phyloP scores from a whole-genome alignment of 75 land plant species.

The Pinus taeda region DNA sequence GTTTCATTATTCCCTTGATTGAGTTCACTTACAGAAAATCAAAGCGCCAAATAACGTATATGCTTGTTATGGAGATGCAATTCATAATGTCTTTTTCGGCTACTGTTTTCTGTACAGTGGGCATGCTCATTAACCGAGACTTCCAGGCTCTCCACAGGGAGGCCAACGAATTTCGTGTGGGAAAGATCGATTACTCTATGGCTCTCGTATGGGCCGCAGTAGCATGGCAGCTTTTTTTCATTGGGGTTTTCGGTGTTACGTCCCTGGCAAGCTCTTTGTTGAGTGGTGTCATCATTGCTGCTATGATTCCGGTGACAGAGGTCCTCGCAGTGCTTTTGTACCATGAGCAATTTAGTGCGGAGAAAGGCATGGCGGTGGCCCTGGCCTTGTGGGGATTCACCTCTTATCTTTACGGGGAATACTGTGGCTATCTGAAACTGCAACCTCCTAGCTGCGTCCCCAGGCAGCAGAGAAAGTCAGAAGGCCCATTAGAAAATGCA shows the following conservation, averaged over 20 bases:
- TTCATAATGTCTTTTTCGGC: constrained; percentile 3
- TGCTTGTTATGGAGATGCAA: constrained; percentile 17
- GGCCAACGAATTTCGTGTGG: constrained; percentile 6
- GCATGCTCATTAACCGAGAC: constrained; percentile 15
- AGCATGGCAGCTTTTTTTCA: constrained; percentile 10
- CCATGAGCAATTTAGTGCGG: constrained; percentile 23
- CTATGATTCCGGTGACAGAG: constrained; percentile 19
- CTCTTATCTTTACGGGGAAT: constrained; percentile 14
- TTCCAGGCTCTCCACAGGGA: constrained; percentile 13
- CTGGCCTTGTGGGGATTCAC: constrained; percentile 26
- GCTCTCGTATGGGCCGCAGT: constrained; percentile 13
- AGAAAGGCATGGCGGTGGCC: constrained; percentile 19
- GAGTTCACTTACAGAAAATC: constrained; percentile 10
- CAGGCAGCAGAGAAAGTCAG: too few species aligned
- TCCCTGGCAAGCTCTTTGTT: constrained; percentile 16
- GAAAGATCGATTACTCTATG: constrained; percentile 6
- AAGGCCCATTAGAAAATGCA: too few species aligned
- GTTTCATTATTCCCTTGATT: constrained; percentile 14
- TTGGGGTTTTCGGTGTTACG: constrained; percentile 14
- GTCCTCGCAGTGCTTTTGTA: constrained; percentile 14
- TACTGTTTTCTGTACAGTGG: constrained; percentile 11
- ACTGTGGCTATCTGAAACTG: too few species aligned
- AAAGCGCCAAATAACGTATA: background rate
- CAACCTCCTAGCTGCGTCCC: too few species aligned
- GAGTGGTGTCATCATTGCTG: constrained; percentile 14